Conservation (phyloP, 2,329 filamentous ascomycete genomes). For the Hypoxylon sp. region DNA sequence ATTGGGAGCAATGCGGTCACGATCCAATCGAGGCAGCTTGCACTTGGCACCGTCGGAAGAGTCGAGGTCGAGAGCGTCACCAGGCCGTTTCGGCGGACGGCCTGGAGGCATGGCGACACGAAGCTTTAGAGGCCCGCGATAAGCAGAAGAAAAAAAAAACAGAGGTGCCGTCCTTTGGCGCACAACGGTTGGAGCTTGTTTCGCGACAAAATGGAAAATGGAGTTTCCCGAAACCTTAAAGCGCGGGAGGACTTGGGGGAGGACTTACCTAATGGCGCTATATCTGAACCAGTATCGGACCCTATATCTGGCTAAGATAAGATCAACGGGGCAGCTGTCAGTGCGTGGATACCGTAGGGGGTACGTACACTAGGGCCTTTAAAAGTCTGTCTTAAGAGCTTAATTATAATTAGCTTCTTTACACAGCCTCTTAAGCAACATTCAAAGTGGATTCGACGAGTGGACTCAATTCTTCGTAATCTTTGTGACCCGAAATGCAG, state of each 20-base stretch:
- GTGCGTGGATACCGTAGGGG: slow-evolving; percentile 8
- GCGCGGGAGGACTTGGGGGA: slow-evolving; percentile 24
- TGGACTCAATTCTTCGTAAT: slow-evolving; percentile 6
- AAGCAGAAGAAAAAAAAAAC: slow-evolving; percentile 8
- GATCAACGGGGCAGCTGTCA: not conserved
- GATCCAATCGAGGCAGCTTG: slow-evolving; percentile 66
- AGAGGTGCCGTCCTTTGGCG: slow-evolving; percentile 37
- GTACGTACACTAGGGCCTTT: slow-evolving; percentile 9
- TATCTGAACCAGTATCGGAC: slow-evolving; percentile 6
- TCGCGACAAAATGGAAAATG: slow-evolving; percentile 42
- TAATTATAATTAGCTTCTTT: slow-evolving; percentile 29
- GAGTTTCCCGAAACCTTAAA: slow-evolving; percentile 46
- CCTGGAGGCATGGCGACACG: slow-evolving; percentile 58
- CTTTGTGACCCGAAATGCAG: not conserved
- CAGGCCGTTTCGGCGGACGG: slow-evolving; percentile 62
- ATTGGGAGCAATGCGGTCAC: slow-evolving; percentile 57
- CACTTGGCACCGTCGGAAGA: slow-evolving; percentile 59
- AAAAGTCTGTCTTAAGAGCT: slow-evolving; percentile 19
- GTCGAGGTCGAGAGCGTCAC: slow-evolving; percentile 57
- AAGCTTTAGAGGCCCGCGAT: slow-evolving; percentile 29
- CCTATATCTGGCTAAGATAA: slow-evolving; percentile 15
- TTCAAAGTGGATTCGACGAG: slow-evolving; percentile 6
- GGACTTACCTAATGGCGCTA: slow-evolving; percentile 25
- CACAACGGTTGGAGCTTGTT: slow-evolving; percentile 44
- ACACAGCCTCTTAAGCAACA: slow-evolving; percentile 27